Evolutionary conservation across 2,329 filamentous ascomycete species (phyloP), one percentile per base, ranked within the genome.

Genomic region (Aspergillus oerlinghausenensis): DNA sequence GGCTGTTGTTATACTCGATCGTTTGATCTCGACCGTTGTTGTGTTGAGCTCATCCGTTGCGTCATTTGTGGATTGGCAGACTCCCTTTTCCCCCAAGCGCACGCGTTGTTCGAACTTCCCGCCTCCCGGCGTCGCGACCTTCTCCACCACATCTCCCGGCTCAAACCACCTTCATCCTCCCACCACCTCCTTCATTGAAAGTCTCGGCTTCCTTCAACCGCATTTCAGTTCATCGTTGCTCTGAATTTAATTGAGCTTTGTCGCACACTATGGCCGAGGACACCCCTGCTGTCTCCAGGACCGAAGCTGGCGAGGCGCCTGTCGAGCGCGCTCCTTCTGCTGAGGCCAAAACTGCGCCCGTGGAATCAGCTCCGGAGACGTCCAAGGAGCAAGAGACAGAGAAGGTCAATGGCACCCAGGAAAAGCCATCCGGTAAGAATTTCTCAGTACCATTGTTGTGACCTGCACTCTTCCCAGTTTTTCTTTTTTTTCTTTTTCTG

Each of bases 231-330:
- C 42, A 51, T 57, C 21, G 29, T 26, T 42, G 49, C n/a, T 55
- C 50, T 62, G 61, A 64, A 54, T 61, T 54, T 56, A 55, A 50
- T 50, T 55, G 60, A 60, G 47, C 52, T 55, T 58, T 51, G 55
- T 56, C 55, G 67, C 63, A 63, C 65, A 72, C 62, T 61, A 77
- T 77, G 69, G 70, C 75, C 59, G 75, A 77, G 56, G 70, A 72
- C 56, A 70, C 69, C 51, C 67, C 70, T 63, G 65, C 70, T 57
- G 60, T 69, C 57, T 60, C 67, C 61, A 63, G 67, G 58, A 63
- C 70, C 52, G 67, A 67, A 57, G 65, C 65, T 59, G 66, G 59
- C 58, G 70, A 74, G 63, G 65, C 67, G 65, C 61, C 65, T 26
- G 61, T 60, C 49, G 70, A 70, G 68, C 70, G 60, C 63, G 63